phyloP scores from a whole-genome alignment of 139 green algal genomes.

The Chara braunii region DNA sequence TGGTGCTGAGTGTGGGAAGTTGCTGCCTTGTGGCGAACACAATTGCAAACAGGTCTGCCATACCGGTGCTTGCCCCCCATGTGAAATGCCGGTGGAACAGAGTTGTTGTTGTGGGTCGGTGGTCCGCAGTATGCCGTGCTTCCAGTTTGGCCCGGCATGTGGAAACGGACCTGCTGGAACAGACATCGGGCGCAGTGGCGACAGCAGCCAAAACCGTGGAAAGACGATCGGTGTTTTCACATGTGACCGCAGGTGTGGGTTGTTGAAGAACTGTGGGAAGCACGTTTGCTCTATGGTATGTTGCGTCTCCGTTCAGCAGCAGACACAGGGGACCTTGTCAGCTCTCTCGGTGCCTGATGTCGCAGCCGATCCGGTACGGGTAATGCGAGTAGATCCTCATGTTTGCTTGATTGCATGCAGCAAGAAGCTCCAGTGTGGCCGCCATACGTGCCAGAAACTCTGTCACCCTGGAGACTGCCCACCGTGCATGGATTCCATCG shows the following conservation, averaged over 20 bases:
- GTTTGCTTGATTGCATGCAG: constrained; percentile 30
- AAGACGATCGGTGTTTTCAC: not conserved
- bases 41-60: constrained; percentile 14
- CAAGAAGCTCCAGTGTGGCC: constrained; percentile 38
- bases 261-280: constrained; percentile 41
- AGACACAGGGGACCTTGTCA: too few species aligned
- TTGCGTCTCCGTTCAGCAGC: constrained; percentile 2
- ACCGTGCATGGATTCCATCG: constrained; percentile 15
- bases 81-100: constrained; percentile 21
- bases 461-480: constrained; percentile 37
- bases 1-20: constrained; percentile 15
- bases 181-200: too few species aligned
- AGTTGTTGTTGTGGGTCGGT: constrained; percentile 13
- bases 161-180: too few species aligned
- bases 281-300: constrained; percentile 28
- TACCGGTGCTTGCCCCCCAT: constrained; percentile 20
- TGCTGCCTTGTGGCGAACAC: constrained; percentile 26
- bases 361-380: too few species aligned
- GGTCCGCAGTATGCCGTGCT: constrained; percentile 22
- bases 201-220: too few species aligned
- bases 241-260: constrained; percentile 27
- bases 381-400: too few species aligned
- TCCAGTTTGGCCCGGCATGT: too few species aligned
- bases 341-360: too few species aligned
- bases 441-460: constrained; percentile 28